These are phyloP conservation scores for Tulasnella sp. DNA, from an alignment of 768 basidiomycete species.

Conservation along the genomic window DNA sequence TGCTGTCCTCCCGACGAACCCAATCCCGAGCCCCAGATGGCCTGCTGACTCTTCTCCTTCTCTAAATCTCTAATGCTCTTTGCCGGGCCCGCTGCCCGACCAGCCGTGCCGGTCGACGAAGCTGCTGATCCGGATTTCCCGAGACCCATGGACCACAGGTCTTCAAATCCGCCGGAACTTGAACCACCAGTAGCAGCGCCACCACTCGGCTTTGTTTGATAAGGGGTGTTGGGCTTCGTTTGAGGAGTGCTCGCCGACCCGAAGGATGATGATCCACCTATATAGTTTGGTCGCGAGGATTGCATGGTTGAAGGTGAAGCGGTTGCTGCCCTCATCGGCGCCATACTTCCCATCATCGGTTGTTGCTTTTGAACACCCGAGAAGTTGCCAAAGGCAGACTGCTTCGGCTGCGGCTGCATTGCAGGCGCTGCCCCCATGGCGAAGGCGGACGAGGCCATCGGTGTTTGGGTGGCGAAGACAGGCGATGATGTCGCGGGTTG, in stretches of 20 bases:
- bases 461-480: not conserved
- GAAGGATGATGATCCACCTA: not conserved
- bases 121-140: slow-evolving; percentile 32
- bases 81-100: slow-evolving; percentile 21
- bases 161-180: slow-evolving; percentile 67
- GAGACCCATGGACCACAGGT: slow-evolving; percentile 78
- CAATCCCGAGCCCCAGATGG: slow-evolving; percentile 54
- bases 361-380: not conserved
- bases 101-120: slow-evolving; percentile 17
- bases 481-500: slow-evolving; percentile 5
- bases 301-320: not conserved
- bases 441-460: not conserved
- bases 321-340: not conserved
- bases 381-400: slow-evolving; percentile 7
- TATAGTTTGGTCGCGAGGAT: slow-evolving; percentile 6
- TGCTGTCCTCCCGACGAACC: slow-evolving; percentile 5
- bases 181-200: not conserved
- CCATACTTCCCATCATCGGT: slow-evolving; percentile 8
- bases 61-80: slow-evolving; percentile 85
- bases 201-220: not conserved
- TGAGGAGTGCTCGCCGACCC: not conserved
- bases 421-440: slow-evolving; percentile 3
- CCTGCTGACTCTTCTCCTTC: slow-evolving; percentile 72
- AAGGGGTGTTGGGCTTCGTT: not conserved
- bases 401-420: not conserved